phyloP scores from a whole-genome alignment of 2,329 filamentous ascomycete species.

The Aspergillus ochraceus region DNA sequence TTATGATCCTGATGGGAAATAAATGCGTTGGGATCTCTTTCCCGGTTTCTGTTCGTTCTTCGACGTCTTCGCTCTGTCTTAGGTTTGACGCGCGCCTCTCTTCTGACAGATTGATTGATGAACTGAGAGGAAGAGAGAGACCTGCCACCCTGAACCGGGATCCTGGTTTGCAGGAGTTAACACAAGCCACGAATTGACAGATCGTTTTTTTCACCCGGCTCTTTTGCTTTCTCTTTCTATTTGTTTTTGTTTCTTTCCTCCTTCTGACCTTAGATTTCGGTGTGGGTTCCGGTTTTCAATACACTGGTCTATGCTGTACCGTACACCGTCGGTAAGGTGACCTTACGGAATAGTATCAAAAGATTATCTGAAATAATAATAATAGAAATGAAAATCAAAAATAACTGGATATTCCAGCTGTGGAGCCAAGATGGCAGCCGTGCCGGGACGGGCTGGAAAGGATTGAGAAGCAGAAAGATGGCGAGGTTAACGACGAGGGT shows the following conservation, averaged over 20 bases:
- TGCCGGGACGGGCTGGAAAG: conserved; percentile 3
- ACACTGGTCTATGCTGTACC: neutral
- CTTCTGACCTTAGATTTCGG: neutral
- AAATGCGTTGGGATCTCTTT: neutral
- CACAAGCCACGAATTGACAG: conserved; percentile 29
- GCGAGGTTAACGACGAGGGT: conserved; percentile 3
- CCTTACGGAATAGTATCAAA: too few relatives aligned
- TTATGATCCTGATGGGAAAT: too few relatives aligned
- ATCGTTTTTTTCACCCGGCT: conserved; percentile 24
- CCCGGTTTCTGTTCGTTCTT: neutral
- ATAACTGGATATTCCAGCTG: conserved; percentile 5
- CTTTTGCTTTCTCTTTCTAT: conserved; percentile 8
- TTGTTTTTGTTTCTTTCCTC: conserved; percentile 1
- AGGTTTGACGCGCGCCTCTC: conserved; percentile 13
- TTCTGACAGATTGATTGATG: conserved; percentile 12
- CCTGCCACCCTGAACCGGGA: conserved; percentile 13
- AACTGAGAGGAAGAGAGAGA: neutral
- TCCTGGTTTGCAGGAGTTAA: conserved; percentile 17
- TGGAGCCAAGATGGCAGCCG: conserved; percentile 16
- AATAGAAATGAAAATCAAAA: neutral
- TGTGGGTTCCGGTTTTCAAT: neutral
- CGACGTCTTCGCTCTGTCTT: neutral
- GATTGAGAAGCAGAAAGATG: conserved; percentile 3
- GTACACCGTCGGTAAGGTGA: neutral
- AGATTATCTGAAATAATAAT: neutral